These are phyloP conservation scores for Pythium phragmiticola DNA, from an alignment of 352 stramenopile species.

Conservation along the genomic window DNA sequence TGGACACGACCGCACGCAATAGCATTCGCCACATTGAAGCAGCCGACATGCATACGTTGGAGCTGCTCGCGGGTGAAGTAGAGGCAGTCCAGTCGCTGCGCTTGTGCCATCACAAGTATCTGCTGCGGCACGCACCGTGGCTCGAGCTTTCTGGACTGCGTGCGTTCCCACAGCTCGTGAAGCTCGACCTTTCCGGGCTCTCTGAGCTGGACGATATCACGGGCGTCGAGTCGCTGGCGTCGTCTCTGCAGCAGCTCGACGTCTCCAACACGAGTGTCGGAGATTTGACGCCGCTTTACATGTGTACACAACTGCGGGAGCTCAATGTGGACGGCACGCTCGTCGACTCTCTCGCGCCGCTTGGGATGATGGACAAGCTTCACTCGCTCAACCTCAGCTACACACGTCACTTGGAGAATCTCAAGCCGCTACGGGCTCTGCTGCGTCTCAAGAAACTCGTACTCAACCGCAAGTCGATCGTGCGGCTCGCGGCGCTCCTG, in stretches of 20 bases:
- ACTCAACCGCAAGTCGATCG: conserved; percentile 27
- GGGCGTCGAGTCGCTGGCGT: conserved; percentile 14
- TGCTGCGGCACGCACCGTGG: conserved; percentile 12
- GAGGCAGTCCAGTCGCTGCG: conserved; percentile 10
- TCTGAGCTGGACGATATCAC: conserved; percentile 20
- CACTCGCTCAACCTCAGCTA: conserved; percentile 24
- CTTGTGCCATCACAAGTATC: conserved; percentile 14
- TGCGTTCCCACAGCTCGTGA: conserved; percentile 15
- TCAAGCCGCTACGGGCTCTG: conserved; percentile 18
- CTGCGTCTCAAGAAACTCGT: conserved; percentile 20
- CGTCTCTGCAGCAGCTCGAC: conserved; percentile 16
- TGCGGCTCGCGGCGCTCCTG: conserved; percentile 18
- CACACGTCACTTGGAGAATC: conserved; percentile 18
- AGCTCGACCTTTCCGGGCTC: conserved; percentile 15
- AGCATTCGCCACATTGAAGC: conserved; percentile 15
- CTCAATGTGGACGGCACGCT: conserved; percentile 20
- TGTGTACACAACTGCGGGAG: conserved; percentile 6
- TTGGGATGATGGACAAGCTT: conserved; percentile 17
- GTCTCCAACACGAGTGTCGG: conserved; percentile 16
- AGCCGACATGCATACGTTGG: conserved; percentile 16
- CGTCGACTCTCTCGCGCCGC: conserved; percentile 13
- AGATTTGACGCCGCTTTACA: conserved; percentile 21
- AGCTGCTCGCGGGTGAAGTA: conserved; percentile 9
- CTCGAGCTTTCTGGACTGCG: conserved; percentile 20
- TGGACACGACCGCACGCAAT: conserved; percentile 3